Evolutionary conservation across 1,284 basidiomycete genomes (phyloP).

Genomic region (Trichosporon sp.): DNA sequence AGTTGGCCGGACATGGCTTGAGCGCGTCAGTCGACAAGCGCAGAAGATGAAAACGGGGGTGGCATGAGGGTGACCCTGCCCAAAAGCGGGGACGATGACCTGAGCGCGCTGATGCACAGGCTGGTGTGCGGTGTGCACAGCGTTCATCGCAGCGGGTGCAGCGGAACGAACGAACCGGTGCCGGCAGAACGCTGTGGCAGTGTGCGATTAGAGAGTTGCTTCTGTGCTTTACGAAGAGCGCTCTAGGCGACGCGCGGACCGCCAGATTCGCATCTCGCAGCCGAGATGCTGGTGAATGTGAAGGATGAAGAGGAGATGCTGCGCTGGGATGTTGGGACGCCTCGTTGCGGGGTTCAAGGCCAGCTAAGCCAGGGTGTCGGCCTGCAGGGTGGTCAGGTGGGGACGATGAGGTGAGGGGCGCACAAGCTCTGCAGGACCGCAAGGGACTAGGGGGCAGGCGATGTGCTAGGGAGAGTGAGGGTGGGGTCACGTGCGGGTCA

Average conservation of each 20-base stretch:
- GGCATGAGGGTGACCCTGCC: not conserved
- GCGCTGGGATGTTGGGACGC: not conserved
- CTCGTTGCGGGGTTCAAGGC: conserved; percentile 1
- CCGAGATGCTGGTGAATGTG: not conserved
- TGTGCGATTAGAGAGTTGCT: not conserved
- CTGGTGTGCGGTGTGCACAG: no score
- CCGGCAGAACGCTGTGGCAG: not conserved
- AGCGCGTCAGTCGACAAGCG: no score
- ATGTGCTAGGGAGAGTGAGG: conserved; percentile 18
- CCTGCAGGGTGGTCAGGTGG: no score
- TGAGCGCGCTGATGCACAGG: not conserved
- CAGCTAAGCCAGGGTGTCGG: no score
- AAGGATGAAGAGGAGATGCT: not conserved
- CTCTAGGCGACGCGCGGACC: no score
- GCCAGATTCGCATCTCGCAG: no score
- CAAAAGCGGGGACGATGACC: not conserved
- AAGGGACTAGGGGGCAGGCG: conserved; percentile 9
- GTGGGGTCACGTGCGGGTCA: not conserved
- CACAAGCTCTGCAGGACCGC: not conserved
- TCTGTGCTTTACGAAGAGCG: not conserved
- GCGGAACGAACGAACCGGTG: not conserved
- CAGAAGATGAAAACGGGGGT: not conserved
- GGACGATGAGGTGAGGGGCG: not conserved
- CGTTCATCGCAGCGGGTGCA: not conserved
- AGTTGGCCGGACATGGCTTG: no score